Evolutionary conservation across 139 green algal genomes (phyloP), one percentile per base, ranked within the genome.

Genomic region (Astrephomene gubernaculifera): DNA sequence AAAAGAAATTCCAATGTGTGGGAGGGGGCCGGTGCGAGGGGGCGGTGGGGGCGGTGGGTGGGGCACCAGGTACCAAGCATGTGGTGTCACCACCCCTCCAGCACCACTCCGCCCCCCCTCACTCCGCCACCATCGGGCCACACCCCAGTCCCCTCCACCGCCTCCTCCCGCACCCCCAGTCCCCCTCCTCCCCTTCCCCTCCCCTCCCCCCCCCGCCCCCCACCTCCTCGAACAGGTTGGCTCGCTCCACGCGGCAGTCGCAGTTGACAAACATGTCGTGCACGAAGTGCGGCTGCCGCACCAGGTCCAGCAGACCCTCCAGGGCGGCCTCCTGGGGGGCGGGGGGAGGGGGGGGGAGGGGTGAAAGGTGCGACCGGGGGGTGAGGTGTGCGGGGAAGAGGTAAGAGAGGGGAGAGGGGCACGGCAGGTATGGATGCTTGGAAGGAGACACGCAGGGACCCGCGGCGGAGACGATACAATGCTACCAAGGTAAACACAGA

Each of bases 281-380:
- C 45, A 97, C 85, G 86, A 99, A 99, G 41, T 86, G 86, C 17
- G 95, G 93, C 81, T 98, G 95, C 24, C 93, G 91, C 85, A 92
- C 95, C 22, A 99, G 93, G 88, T 99, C 97, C 33, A 99, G 90
- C 25, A 99, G 68, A 4, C 90, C 93, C 90, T 99, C 97, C 68
- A 99, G 84, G 27, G 97, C 97, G 22, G 93, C 95, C 79, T 98
- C 95, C 90, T 98, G 95, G 41, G n/a, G 8, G 6, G 24, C 39
- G 29, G 57, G 24, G 57, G 27, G 57, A 14, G 57, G 57, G 57
- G 22, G 57, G 17, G 12, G 49, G 49, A 17, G 49, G 49, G n/a
- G n/a, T n/a, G n/a, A n/a, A n/a, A n/a, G n/a, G n/a, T n/a, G n/a
- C n/a, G n/a, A n/a, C n/a, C n/a, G n/a, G n/a, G n/a, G n/a, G n/a